Evolutionary conservation across 495 filamentous ascomycete species (phyloP).

Genomic region (Thermothielavioides terrestris): DNA sequence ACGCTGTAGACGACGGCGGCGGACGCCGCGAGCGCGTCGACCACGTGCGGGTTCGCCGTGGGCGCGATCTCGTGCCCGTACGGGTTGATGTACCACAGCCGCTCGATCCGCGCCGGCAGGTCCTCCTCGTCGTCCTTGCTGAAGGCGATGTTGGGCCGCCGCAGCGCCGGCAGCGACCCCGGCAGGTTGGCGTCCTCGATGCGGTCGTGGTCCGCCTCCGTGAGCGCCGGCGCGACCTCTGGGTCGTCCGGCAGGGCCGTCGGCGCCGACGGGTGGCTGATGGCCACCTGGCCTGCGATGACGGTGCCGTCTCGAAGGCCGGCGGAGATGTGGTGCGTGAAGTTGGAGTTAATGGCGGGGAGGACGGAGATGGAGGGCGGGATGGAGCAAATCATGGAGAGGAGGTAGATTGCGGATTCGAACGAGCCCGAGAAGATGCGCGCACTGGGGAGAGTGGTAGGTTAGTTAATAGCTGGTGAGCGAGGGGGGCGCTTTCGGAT

Average conservation of each 20-base stretch:
- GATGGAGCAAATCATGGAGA: conserved; percentile 72
- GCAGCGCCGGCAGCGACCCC: conserved; percentile 68
- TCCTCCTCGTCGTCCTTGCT: conserved; percentile 58
- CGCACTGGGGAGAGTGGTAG: conserved; percentile 35
- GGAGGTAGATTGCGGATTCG: conserved; percentile 72
- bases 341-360: conserved; percentile 88
- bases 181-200: conserved; percentile 82
- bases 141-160: conserved; percentile 71
- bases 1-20: conserved; percentile 79
- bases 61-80: conserved; percentile 87
- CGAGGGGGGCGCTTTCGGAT: not conserved
- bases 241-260: conserved; percentile 40
- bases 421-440: conserved; percentile 74
- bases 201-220: conserved; percentile 27
- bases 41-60: conserved; percentile 66
- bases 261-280: conserved; percentile 66
- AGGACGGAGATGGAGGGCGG: conserved; percentile 67
- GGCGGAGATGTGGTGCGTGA: conserved; percentile 86
- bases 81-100: conserved; percentile 96
- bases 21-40: conserved; percentile 53
- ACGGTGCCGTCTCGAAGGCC: conserved; percentile 63
- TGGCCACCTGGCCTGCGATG: conserved; percentile 89
- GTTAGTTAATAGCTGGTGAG: not conserved
- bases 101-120: conserved; percentile 63
- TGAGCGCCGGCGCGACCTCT: conserved; percentile 20